Base-by-base conservation (phyloP, 495 filamentous ascomycete genomes). In the Penicillium atrosanguineum region DNA sequence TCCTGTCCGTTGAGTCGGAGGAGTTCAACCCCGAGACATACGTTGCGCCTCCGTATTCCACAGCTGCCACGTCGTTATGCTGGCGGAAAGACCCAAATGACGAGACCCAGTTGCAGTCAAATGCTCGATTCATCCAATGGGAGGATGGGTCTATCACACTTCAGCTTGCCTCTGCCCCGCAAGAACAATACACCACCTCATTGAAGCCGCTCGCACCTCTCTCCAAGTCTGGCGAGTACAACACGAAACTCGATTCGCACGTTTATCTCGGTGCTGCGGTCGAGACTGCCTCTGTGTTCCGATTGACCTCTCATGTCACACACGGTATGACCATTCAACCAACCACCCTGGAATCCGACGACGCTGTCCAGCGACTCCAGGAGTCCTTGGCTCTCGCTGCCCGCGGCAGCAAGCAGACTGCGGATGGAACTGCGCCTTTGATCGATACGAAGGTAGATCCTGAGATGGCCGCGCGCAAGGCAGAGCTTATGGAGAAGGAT, bases 121-220 rank as follows among this genome's bases (percentile, higher is more conserved):
- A 94, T 65, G 80, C 89, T 6, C 82, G 87, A 42, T 74, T 93
- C 25, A 82, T 90, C 50, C 82, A 80, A 53, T 95, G 90, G 90
- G 88, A 87, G 53, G 90, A 95, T 61, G 90, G 90, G 36, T 91
- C 88, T 6, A 69, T 91, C 25, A 95, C 92, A 15, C 75, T 97
- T 9, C 87, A 90, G 62, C 72, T 90, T 31, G 87, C 84, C 20
- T 83, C 81, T 0, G 77, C 84, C 7, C 88, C 91, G 8, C 77
- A 78, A 45, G 85, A 88, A 56, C 90, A 95, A 59, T 95, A 90
- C 73, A 84, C 88, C 57, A 82, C 95, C 37, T 75, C 84, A 50
- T 82, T 81, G 56, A 93, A 92, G 71, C 68, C 79, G 3, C 85
- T 96, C 50, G 89, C 87, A 1, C 88, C 89, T 38, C 79, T 84